These are phyloP conservation scores for Liriodendron chinense DNA, from an alignment of 164 flowering plant species.

Conservation along the genomic window DNA sequence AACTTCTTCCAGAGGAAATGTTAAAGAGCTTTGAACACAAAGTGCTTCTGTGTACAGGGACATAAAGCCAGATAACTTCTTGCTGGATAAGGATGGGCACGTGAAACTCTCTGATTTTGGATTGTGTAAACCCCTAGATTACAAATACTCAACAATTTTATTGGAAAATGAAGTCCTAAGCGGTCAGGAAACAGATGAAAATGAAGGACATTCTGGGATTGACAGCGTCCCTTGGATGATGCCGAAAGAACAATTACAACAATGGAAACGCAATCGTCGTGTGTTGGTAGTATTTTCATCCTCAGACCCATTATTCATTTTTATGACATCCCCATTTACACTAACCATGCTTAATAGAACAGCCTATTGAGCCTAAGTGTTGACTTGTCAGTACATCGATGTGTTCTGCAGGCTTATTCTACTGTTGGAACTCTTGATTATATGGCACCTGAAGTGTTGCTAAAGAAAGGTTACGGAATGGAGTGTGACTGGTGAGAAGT, in stretches of 20 bases:
- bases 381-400: background rate
- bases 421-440: constrained; percentile 93
- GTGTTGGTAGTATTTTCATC: constrained; percentile 51
- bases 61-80: constrained; percentile 92
- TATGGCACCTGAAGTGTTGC: constrained; percentile 91
- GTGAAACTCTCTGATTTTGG: constrained; percentile 98
- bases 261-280: constrained; percentile 90
- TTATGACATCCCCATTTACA: background rate
- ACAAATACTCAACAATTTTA: constrained; percentile 59
- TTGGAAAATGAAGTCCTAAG: constrained; percentile 56
- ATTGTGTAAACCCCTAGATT: constrained; percentile 85
- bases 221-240: constrained; percentile 61
- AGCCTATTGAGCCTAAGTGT: background rate
- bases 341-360: constrained; percentile 3
- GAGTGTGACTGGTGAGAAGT: constrained; percentile 75
- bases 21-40: constrained; percentile 11
- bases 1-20: background rate
- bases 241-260: constrained; percentile 74
- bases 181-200: constrained; percentile 44
- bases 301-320: background rate
- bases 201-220: constrained; percentile 36
- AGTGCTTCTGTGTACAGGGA: constrained; percentile 50
- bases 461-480: constrained; percentile 89
- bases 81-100: constrained; percentile 88
- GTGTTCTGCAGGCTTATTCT: constrained; percentile 69